Evolutionary conservation across 306 rosid genomes (phyloP).

Genomic region (cucumber (Cucumis sativus)): Cucumber_9930_V3 NC_026659.2:9799501-9800000

Average conservation of each 20-base stretch:
- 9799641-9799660: too few relatives aligned
- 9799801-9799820: conserved; percentile 23
- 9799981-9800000: too few relatives aligned
- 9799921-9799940: conserved; percentile 37
- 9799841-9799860: conserved; percentile 38
- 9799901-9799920: conserved; percentile 25
- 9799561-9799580: too few relatives aligned
- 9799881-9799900: conserved; percentile 29
- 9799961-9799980: not conserved
- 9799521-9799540: too few relatives aligned
- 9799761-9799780: conserved; percentile 37
- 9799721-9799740: conserved; percentile 22
- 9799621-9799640: too few relatives aligned
- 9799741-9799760: conserved; percentile 17
- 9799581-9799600: too few relatives aligned
- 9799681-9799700: not conserved
- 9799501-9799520: too few relatives aligned
- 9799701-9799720: conserved; percentile 35
- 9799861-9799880: conserved; percentile 33
- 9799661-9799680: too few relatives aligned
- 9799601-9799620: too few relatives aligned
- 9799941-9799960: conserved; percentile 32
- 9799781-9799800: conserved; percentile 15
- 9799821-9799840: conserved; percentile 31
- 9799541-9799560: too few relatives aligned